Conservation (phyloP, 495 filamentous ascomycete genomes). For the Daldinia childiae region DNA sequence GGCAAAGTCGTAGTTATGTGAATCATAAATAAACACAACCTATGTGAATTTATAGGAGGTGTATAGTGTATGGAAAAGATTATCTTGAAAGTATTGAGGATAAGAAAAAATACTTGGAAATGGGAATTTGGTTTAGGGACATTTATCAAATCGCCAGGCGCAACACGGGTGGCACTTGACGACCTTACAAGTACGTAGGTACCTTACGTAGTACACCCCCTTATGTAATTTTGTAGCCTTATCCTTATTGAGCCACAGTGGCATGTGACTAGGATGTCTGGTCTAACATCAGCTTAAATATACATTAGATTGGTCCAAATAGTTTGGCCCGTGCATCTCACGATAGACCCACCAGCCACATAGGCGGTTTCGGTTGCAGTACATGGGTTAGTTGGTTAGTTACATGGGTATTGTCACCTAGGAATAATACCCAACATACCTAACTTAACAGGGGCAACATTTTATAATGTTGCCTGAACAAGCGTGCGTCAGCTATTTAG, state of each 20-base stretch:
- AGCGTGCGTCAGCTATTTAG: conserved; percentile 28
- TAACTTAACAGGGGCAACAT: neutral
- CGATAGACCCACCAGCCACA: conserved; percentile 1
- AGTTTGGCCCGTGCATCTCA: conserved; percentile 12
- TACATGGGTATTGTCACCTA: neutral
- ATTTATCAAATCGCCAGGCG: conserved; percentile 37
- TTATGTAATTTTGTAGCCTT: conserved; percentile 25
- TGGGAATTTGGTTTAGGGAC: conserved; percentile 32
- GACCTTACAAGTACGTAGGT: conserved; percentile 14
- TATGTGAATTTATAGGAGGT: conserved; percentile 22
- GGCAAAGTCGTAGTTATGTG: conserved; percentile 16
- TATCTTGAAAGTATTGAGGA: conserved; percentile 10
- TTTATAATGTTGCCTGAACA: conserved; percentile 34
- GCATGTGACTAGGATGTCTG: conserved; percentile 28
- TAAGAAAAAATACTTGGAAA: conserved; percentile 3
- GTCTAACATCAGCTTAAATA: conserved; percentile 9
- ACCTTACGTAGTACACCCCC: conserved; percentile 25
- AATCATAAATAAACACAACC: conserved; percentile 36
- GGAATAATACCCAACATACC: neutral
- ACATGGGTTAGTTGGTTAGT: neutral
- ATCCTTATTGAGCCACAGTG: conserved; percentile 33
- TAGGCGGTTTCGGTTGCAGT: neutral
- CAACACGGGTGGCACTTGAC: conserved; percentile 41
- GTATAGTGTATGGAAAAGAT: conserved; percentile 9
- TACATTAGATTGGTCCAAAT: neutral